Conservation (phyloP, 345 rosid genomes). For the Cardamine occulta region DNA sequence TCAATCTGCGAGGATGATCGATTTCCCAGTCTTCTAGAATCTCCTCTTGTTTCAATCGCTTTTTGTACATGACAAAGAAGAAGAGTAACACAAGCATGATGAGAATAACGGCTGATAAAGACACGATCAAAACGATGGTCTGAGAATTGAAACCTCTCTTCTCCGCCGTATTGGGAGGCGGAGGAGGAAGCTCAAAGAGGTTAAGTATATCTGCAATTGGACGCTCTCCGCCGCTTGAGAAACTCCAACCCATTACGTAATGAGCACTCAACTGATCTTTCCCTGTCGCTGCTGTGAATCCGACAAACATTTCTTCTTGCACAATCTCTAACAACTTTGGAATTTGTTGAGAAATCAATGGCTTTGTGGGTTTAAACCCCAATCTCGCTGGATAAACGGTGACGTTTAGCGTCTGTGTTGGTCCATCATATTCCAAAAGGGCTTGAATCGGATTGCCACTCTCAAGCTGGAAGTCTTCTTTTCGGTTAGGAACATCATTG, state of each 20-base stretch:
- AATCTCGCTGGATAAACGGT: constrained; percentile 46
- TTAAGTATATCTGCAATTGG: constrained; percentile 37
- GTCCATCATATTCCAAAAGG: constrained; percentile 53
- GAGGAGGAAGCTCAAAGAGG: constrained; percentile 34
- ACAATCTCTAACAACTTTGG: constrained; percentile 29
- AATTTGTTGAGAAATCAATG: constrained; percentile 34
- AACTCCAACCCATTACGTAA: constrained; percentile 75
- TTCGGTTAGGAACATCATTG: neutral
- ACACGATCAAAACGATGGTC: constrained; percentile 46
- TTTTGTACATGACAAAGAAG: constrained; percentile 41
- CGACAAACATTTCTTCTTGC: constrained; percentile 49
- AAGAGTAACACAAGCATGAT: constrained; percentile 40
- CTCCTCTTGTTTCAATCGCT: constrained; percentile 49
- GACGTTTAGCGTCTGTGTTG: constrained; percentile 32
- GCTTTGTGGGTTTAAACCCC: constrained; percentile 40
- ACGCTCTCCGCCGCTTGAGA: constrained; percentile 41
- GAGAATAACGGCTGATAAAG: constrained; percentile 41
- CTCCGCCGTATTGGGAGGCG: constrained; percentile 39
- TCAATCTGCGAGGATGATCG: constrained; percentile 62
- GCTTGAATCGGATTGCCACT: constrained; percentile 53
- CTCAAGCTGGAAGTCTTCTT: constrained; percentile 42
- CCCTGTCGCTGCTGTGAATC: constrained; percentile 66
- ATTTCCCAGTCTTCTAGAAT: constrained; percentile 64
- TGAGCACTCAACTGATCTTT: constrained; percentile 51
- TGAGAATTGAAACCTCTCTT: constrained; percentile 14